phyloP scores from a whole-genome alignment of 2,329 filamentous ascomycete species.

The Phyllosticta citribraziliensis region DNA sequence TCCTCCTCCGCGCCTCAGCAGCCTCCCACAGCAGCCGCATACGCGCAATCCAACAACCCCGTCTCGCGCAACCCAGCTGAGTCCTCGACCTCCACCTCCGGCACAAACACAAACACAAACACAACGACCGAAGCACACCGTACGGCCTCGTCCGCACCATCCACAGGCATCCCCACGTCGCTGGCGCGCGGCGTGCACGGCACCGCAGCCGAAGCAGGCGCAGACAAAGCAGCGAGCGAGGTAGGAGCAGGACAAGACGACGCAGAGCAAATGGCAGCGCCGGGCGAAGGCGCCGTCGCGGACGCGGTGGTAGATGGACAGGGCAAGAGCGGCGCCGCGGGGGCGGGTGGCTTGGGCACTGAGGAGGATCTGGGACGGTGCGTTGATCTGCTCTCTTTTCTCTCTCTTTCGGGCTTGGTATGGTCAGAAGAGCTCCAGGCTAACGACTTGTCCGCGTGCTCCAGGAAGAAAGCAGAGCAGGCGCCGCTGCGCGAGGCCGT shows the following conservation, averaged over 20 bases:
- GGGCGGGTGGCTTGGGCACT: slow-evolving; percentile 27
- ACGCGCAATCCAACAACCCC: slow-evolving; percentile 38
- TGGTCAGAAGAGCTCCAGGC: background rate
- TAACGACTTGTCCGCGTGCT: background rate
- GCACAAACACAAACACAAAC: slow-evolving; percentile 22
- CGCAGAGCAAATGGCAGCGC: slow-evolving; percentile 34
- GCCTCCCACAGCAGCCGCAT: slow-evolving; percentile 34
- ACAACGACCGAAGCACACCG: slow-evolving; percentile 24
- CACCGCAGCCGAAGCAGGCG: slow-evolving; percentile 28
- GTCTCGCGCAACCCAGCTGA: slow-evolving; percentile 34
- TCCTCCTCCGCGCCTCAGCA: slow-evolving; percentile 34
- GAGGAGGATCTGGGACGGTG: slow-evolving; percentile 36
- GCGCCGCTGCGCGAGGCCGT: slow-evolving; percentile 30
- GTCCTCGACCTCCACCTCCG: slow-evolving; percentile 17
- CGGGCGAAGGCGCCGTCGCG: slow-evolving; percentile 36
- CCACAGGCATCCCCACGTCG: slow-evolving; percentile 26
- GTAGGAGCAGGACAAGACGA: slow-evolving; percentile 37
- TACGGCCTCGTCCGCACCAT: slow-evolving; percentile 14
- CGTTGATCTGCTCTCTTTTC: slow-evolving; percentile 6
- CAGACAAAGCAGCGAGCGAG: slow-evolving; percentile 30
- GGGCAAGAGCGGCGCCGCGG: slow-evolving; percentile 20
- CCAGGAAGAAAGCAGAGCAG: slow-evolving; percentile 42
- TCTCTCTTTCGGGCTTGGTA: background rate
- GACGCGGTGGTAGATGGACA: slow-evolving; percentile 26
- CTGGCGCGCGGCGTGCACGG: slow-evolving; percentile 35